Evolutionary conservation across 2,329 filamentous ascomycete genomes (phyloP), one percentile per base, ranked within the genome.

Genomic region (Trichoderma endophyticum): DNA sequence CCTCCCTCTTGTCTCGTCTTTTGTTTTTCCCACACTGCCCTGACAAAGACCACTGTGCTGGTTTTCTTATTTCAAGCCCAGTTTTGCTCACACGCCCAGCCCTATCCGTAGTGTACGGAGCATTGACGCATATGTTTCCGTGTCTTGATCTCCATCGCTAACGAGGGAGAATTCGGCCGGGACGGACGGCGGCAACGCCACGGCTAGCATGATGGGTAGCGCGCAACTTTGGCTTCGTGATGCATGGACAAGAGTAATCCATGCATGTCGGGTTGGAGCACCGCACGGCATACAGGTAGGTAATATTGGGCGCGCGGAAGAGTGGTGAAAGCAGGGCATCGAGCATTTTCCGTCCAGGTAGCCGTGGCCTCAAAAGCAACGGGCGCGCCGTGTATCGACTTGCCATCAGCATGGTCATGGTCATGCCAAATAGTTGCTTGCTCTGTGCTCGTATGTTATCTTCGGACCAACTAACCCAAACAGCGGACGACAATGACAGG

Each of bases 111-210:
- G 66, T 57, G 48, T 30, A 70, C 68, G 43, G 59, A 48, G 30
- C 67, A 54, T 39, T 70, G n/a, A 60, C 56, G 28, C 56, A 24
- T 70, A 36, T 36, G 24, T 67, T 26, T 61, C 64, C 56, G 61
- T 48, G 61, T 66, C 51, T 66, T 61, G 36, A 67, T 62, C 57
- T 67, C 68, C 62, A 67, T 66, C 62, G 28, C 43, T 56, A 57
- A 59, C 21, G 7, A 36, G 34, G 64, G 64, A 63, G 54, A 28
- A 34, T 56, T 34, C 36, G 70, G 39, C 59, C 64, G 64, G 65
- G 57, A 57, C 57, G 64, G 70, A 34, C 18, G 60, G 70, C 70
- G 57, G 63, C 63, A 68, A 72, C 64, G 59, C 62, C 57, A 68
- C 54, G 51, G 34, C 70, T 54, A 57, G 14, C 43, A 62, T 36